Base-by-base conservation (phyloP, 2,329 filamentous ascomycete genomes). In the Metarhizium sp. region DNA sequence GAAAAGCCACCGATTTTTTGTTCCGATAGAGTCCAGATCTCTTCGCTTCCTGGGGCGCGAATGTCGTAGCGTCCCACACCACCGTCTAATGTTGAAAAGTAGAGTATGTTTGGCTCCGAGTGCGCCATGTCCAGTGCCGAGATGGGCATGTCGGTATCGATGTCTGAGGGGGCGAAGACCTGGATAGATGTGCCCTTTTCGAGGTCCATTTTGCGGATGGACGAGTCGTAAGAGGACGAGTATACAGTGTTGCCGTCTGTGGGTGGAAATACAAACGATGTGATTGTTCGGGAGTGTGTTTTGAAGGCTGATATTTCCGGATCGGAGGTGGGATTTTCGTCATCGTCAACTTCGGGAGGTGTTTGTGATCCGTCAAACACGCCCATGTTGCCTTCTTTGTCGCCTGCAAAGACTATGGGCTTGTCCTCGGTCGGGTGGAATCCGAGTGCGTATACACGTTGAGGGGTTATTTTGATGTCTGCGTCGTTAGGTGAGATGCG, bases 1-100 rank as follows among this genome's bases (percentile, higher is more conserved):
- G 86, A 88, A 70, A 97, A 97, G 0, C 94, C 94, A 18, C 94
- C 94, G 54, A 99, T 96, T 66, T 99, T 99, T 69, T 95, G 92
- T 53, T 95, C 91, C 0, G 86, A 88, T 0, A 97, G 75, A 8
- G 82, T 78, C 80, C 90, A 95, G 1, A 88, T 74, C 16, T 90
- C 81, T 2, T 82, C 77, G 6, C 72, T 72, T 0, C 78, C 69
- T 0, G 77, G 73, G 0, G 80, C 78, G 7, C 92, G 84, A 54
- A 87, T 78, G 64, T 99, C 94, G 64, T 94, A 85, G 1, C 87
- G 84, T 0, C 92, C 92, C 32, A 97, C 85, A 0, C 76, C 77
- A 2, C 94, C 94, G 38, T 88, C 80, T 0, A 99, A 75, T 0
- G 92, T 96, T 0, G 92, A 92, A 71, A 96, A 97, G 65, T 91